Percentiles rank a stretch among this genome's conserved stretches.
Evolutionary conservation across 73 alveolate species (phyloP).

Genomic region (Tetrahymena malaccensis): DNA sequence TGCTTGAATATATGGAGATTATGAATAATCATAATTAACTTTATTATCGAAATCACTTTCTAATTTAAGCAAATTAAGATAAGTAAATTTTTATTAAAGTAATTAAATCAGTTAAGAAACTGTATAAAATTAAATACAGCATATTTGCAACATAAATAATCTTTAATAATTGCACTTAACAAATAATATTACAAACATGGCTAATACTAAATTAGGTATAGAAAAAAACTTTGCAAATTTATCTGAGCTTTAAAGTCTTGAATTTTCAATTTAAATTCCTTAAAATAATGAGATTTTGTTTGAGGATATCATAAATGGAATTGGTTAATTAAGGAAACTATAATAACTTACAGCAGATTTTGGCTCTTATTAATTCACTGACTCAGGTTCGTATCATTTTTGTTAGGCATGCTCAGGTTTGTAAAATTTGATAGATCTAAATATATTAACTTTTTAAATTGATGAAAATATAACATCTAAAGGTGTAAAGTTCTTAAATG

Average conservation of each 20-base stretch:
- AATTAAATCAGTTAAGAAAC: too few relatives aligned
- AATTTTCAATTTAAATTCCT: background rate
- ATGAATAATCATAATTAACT: too few relatives aligned
- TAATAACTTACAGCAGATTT: background rate
- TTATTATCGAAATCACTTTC: background rate
- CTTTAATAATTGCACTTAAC: background rate
- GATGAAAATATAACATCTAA: background rate
- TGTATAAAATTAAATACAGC: background rate
- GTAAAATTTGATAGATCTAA: background rate
- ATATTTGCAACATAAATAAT: background rate
- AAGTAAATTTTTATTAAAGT: too few relatives aligned
- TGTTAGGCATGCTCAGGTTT: background rate
- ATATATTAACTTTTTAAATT: too few relatives aligned
- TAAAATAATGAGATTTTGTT: background rate
- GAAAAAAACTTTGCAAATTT: background rate
- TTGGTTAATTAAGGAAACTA: background rate
- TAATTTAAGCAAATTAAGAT: too few relatives aligned
- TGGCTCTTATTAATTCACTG: background rate
- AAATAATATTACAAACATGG: background rate
- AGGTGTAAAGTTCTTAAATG: background rate
- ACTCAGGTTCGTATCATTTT: background rate
- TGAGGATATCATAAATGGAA: background rate
- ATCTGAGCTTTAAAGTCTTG: background rate
- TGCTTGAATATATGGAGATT: background rate
- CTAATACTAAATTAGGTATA: background rate